These are phyloP conservation scores for Scenedesmus sp. DNA, from an alignment of 163 green algal genomes.

Conservation along the genomic window DNA sequence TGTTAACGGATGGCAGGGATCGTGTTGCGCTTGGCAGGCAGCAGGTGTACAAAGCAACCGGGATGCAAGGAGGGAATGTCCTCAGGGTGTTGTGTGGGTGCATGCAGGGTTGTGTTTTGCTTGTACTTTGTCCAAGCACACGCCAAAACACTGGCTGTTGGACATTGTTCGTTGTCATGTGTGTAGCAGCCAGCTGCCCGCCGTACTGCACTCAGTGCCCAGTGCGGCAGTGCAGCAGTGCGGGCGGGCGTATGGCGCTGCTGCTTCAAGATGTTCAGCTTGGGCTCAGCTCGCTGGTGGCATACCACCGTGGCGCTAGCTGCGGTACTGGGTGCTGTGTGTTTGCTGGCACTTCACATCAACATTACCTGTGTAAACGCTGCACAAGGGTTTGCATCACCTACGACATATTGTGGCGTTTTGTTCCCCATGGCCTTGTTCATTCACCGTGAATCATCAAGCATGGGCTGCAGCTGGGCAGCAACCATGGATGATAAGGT, in stretches of 20 bases:
- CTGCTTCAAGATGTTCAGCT: not conserved
- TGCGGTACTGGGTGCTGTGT: not conserved
- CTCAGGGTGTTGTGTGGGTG: not conserved
- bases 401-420: not conserved
- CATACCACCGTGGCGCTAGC: not conserved
- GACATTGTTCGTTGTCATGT: not conserved
- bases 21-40: not conserved
- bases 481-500: not conserved
- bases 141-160: not conserved
- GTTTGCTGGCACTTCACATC: not conserved
- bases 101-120: too few relatives aligned
- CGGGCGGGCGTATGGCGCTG: not conserved
- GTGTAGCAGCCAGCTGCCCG: not conserved
- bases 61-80: not conserved
- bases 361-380: not conserved
- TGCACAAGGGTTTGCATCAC: constrained; percentile 13
- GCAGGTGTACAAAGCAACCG: not conserved
- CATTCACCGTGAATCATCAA: not conserved
- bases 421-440: not conserved
- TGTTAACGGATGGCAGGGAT: not conserved
- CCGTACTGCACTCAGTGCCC: not conserved
- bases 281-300: not conserved
- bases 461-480: not conserved
- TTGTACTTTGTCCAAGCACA: not conserved
- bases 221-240: not conserved